Evolutionary conservation across 371 early-diverging fungal genomes (phyloP), one percentile per base, ranked within the genome.

Genomic region (Mucor lusitanicus): DNA sequence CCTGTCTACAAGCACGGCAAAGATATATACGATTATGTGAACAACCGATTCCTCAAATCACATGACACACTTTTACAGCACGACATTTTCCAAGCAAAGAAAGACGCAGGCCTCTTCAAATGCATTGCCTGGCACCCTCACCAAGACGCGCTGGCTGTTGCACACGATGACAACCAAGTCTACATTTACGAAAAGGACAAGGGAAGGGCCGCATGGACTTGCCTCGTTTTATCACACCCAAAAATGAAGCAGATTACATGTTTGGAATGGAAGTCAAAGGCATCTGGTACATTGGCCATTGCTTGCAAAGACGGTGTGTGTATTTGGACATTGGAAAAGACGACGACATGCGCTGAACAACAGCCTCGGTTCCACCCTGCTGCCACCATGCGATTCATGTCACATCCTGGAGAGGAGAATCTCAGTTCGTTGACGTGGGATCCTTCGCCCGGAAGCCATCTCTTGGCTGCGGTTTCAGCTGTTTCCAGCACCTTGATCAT

Each of bases 121-220:
- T 39, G 54, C 8, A 63, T 88, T 11, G 85, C 87, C 0, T 88
- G 88, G 88, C 90, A 90, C 50, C 85, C 81, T 15, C 78, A 82
- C 55, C 65, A 71, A 25, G 78, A 83, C 3, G 69, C 82, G 6
- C 32, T 90, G 17, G 88, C 88, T 0, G 59, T 87, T 30, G 85
- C 79, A 8, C 78, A 82, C 32, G 59, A 80, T 28, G 78, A 85
- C 35, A 71, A 85, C 61, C 54, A 62, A 23, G 74, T 90, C 2
- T 81, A 82, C 63, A 48, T 90, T 23, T 87, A 85, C 64, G 80
- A 87, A 67, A 40, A 76, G 27, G 65, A 71, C 44, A 9, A 35
- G 12, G 37, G 2, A 6, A 61, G 73, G 27, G 19, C 33, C n/a
- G 27, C 23, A 0, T 85, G 85, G 83, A 64, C 67, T n/a, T 77